Evolutionary conservation across 352 stramenopile genomes (phyloP).

Genomic region (Aphanomyces stellatus): DNA sequence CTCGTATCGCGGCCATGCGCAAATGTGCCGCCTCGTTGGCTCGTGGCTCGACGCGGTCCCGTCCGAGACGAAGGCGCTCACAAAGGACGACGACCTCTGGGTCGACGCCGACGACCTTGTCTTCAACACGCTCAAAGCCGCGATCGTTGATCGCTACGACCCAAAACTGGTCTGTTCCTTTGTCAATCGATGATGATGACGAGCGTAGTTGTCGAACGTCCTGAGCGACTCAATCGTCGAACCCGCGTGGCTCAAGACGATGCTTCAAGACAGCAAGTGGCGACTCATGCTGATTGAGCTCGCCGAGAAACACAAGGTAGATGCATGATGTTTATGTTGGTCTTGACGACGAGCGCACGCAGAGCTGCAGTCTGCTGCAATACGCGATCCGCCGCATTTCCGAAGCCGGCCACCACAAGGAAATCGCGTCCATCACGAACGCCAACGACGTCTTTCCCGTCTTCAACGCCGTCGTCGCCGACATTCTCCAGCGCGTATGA

Average conservation of each 20-base stretch:
- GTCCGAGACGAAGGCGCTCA: slow-evolving; percentile 37
- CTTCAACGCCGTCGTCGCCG: slow-evolving; percentile 70
- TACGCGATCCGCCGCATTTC: slow-evolving; percentile 83
- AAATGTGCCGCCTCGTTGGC: slow-evolving; percentile 81
- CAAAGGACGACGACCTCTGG: slow-evolving; percentile 62
- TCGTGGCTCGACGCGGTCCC: slow-evolving; percentile 70
- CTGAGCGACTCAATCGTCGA: slow-evolving; percentile 65
- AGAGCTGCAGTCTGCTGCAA: slow-evolving; percentile 76
- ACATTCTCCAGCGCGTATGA: slow-evolving; percentile 63
- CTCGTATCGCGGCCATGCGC: slow-evolving; percentile 75
- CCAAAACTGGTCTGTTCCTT: slow-evolving; percentile 49
- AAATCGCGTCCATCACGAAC: slow-evolving; percentile 78
- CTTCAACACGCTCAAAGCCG: slow-evolving; percentile 63
- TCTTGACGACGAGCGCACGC: too few relatives aligned
- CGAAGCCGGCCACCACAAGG: slow-evolving; percentile 78
- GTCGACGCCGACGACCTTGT: slow-evolving; percentile 67
- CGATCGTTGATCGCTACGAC: slow-evolving; percentile 76
- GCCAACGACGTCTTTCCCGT: slow-evolving; percentile 81
- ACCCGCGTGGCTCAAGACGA: slow-evolving; percentile 74
- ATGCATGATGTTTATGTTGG: too few relatives aligned
- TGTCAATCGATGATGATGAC: background rate
- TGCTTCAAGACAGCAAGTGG: slow-evolving; percentile 77
- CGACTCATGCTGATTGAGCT: slow-evolving; percentile 78
- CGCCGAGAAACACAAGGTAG: slow-evolving; percentile 75
- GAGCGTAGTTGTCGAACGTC: slow-evolving; percentile 61